phyloP scores from a whole-genome alignment of 257 asterid genomes.

The Solanum clarkiae region DNA sequence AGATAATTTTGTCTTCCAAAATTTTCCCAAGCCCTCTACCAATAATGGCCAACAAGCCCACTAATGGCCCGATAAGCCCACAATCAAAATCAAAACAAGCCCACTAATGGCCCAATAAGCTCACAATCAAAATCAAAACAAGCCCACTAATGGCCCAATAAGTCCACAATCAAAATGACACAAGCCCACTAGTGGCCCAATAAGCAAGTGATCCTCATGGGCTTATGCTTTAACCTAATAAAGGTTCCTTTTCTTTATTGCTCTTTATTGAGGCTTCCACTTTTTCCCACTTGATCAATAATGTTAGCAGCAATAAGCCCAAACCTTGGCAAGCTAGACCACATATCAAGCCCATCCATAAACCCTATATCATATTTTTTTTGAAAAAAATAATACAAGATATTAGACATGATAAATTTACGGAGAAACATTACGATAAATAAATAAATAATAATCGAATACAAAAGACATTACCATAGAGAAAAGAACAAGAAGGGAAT shows the following conservation, averaged over 20 bases:
- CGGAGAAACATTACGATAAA: neutral
- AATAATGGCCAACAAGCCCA: too few species aligned
- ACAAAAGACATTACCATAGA: neutral
- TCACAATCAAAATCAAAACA: neutral
- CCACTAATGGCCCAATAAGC: neutral
- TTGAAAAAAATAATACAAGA: neutral
- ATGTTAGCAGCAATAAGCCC: slow-evolving; percentile 43
- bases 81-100: too few species aligned
- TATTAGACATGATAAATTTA: neutral
- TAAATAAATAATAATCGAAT: neutral
- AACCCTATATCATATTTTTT: slow-evolving; percentile 27
- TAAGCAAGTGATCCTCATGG: neutral
- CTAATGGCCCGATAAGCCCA: neutral
- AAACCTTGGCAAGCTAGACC: slow-evolving; percentile 41
- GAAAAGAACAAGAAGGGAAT: neutral
- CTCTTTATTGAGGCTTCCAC: slow-evolving; percentile 13
- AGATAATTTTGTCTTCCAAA: too few species aligned
- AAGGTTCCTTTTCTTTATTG: neutral
- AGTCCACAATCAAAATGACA: neutral
- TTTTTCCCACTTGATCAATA: slow-evolving; percentile 45
- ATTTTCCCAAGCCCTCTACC: too few species aligned
- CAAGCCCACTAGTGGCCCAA: neutral
- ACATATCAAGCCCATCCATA: slow-evolving; percentile 68
- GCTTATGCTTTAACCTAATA: neutral
- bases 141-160: neutral